Percentiles rank a stretch among this genome's conserved stretches.
These are phyloP conservation scores for Microbotryum violaceum DNA, from an alignment of 1,284 basidiomycete species.

Conservation along the genomic window DNA sequence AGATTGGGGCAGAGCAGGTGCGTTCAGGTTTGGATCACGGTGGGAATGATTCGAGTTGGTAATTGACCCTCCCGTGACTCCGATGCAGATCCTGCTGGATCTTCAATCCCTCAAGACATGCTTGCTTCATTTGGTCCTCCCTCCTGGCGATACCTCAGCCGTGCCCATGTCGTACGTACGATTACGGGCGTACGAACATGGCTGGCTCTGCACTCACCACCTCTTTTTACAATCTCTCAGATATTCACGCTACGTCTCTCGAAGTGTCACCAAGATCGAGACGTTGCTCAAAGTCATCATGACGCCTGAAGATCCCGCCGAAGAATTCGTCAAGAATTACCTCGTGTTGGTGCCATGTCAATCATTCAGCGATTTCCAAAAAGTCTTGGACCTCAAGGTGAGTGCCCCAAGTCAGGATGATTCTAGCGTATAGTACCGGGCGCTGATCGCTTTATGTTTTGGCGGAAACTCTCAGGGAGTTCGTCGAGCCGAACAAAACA, in stretches of 20 bases:
- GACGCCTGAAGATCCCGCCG: slow-evolving; percentile 83
- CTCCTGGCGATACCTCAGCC: slow-evolving; percentile 31
- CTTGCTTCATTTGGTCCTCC: slow-evolving; percentile 63
- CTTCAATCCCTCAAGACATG: slow-evolving; percentile 77
- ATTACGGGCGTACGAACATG: background rate
- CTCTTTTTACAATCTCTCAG: slow-evolving; percentile 42
- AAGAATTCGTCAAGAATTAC: slow-evolving; percentile 90
- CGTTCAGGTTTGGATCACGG: slow-evolving; percentile 11
- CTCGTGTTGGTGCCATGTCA: slow-evolving; percentile 84
- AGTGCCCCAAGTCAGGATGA: background rate
- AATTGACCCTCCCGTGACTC: background rate
- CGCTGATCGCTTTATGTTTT: too few species aligned
- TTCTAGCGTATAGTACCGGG: background rate
- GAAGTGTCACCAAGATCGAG: slow-evolving; percentile 71
- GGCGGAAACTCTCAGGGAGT: slow-evolving; percentile 52
- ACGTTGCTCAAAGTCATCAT: slow-evolving; percentile 88
- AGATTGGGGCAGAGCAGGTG: slow-evolving; percentile 88
- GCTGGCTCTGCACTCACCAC: background rate
- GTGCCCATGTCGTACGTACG: slow-evolving; percentile 31
- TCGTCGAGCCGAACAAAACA: slow-evolving; percentile 74
- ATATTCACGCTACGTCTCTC: slow-evolving; percentile 71
- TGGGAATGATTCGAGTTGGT: background rate
- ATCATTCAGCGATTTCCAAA: slow-evolving; percentile 94
- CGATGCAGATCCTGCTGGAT: slow-evolving; percentile 71
- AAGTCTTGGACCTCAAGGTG: slow-evolving; percentile 84